A percentile compares a stretch with the other conserved stretches of the same genome.
Evolutionary conservation across 75 land plant species (phyloP).

Genomic region (Azolla pinnata): DNA sequence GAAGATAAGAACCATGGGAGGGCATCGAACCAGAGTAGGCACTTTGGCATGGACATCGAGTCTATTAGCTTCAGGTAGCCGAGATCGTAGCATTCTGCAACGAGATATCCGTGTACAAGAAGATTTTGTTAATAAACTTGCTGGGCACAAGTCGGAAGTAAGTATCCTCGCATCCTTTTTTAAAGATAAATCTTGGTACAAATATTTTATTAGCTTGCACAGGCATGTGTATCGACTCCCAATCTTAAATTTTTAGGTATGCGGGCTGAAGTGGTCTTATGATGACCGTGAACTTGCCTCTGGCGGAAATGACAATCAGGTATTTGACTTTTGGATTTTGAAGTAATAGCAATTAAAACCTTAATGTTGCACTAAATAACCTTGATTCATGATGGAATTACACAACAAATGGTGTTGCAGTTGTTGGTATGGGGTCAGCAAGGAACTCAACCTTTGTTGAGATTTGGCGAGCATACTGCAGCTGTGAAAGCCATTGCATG

Average conservation of each 20-base stretch:
- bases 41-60: slow-evolving; percentile 90
- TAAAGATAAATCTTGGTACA: background rate
- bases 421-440: slow-evolving; percentile 92
- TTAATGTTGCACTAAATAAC: no score
- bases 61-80: slow-evolving; percentile 86
- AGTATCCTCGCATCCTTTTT: background rate
- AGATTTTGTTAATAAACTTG: slow-evolving; percentile 73
- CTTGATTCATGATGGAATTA: no score
- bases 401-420: slow-evolving; percentile 36
- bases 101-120: slow-evolving; percentile 79
- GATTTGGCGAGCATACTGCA: slow-evolving; percentile 81
- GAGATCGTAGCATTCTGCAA: slow-evolving; percentile 84
- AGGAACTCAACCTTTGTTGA: slow-evolving; percentile 70
- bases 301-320: slow-evolving; percentile 99
- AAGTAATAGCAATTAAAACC: no score
- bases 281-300: slow-evolving; percentile 99
- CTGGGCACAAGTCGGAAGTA: slow-evolving; percentile 96
- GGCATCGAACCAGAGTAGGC: slow-evolving; percentile 87
- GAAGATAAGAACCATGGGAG: slow-evolving; percentile 73
- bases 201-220: background rate
- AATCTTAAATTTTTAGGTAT: no score
- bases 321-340: no score
- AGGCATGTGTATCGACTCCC: background rate
- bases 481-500: slow-evolving; percentile 99
- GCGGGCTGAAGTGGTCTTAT: slow-evolving; percentile 98